A percentile compares a stretch with the other conserved stretches of the same genome.
Conservation (phyloP, 1,284 basidiomycete genomes). For the Grifola frondosa region DNA sequence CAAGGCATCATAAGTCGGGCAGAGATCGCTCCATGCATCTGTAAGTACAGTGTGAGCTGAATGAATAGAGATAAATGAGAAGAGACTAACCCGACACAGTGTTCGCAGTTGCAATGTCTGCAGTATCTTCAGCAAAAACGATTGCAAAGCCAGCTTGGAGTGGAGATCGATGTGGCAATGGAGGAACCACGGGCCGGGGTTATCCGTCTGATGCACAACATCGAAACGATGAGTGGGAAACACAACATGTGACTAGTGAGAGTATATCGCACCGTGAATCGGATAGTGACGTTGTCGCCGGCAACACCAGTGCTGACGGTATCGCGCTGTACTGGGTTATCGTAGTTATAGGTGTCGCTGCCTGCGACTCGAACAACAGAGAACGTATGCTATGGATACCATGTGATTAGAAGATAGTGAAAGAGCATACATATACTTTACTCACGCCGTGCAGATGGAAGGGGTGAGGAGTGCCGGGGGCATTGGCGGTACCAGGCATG, state of each 20-base stretch:
- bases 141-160: conserved; percentile 25
- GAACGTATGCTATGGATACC: conserved; percentile 17
- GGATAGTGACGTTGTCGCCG: conserved; percentile 32
- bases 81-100: conserved; percentile 1
- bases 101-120: conserved; percentile 10
- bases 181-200: conserved; percentile 28
- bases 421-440: not conserved
- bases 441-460: conserved; percentile 38
- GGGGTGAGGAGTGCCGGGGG: conserved; percentile 32
- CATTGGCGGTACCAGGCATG: conserved; percentile 22
- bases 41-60: not conserved
- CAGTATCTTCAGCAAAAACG: conserved; percentile 25
- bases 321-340: conserved; percentile 31
- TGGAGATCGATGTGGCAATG: conserved; percentile 30
- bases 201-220: conserved; percentile 8
- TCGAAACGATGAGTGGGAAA: not conserved
- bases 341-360: conserved; percentile 26
- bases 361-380: conserved; percentile 29
- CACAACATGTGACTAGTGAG: not conserved
- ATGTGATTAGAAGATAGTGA: not conserved
- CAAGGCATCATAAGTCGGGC: conserved; percentile 19
- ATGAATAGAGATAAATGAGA: not conserved
- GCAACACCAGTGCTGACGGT: conserved; percentile 26
- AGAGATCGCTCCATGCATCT: conserved; percentile 23
- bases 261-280: conserved; percentile 14